phyloP scores from a whole-genome alignment of 345 rosid genomes.

The Brassica carinata region DNA sequence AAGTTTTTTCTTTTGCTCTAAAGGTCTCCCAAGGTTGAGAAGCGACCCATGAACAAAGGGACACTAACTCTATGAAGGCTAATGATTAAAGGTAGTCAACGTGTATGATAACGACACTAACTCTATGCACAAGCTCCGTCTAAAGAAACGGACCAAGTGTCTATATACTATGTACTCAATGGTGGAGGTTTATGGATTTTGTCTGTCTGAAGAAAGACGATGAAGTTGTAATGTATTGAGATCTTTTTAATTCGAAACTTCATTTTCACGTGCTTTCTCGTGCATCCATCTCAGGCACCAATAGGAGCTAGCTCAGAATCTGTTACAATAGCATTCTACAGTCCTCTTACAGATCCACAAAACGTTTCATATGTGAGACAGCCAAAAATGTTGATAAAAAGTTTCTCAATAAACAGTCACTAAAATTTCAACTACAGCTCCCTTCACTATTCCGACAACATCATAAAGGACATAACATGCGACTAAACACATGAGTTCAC shows the following conservation, averaged over 20 bases:
- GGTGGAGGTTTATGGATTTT: conserved; percentile 10
- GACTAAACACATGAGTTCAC: conserved; percentile 27
- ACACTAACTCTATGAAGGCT: background rate
- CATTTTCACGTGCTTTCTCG: conserved; percentile 4
- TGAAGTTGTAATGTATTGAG: background rate
- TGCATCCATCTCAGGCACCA: conserved; percentile 3
- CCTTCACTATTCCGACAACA: conserved; percentile 16
- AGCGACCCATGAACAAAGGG: too few species aligned
- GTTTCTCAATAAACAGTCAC: background rate
- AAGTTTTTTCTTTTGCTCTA: too few species aligned
- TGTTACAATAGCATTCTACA: background rate
- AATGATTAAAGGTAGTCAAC: background rate
- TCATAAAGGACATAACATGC: conserved; percentile 17
- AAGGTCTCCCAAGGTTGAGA: too few species aligned
- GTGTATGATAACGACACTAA: conserved; percentile 28
- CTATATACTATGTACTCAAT: background rate
- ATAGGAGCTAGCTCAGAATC: background rate
- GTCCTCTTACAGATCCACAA: background rate
- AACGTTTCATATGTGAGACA: background rate
- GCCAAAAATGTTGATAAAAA: background rate
- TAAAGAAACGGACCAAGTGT: background rate
- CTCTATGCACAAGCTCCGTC: background rate
- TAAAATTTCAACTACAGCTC: conserved; percentile 14
- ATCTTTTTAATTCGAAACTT: too few species aligned
- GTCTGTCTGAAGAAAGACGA: conserved; percentile 8